Evolutionary conservation across 345 rosid species (phyloP), one percentile per base, ranked within the genome.

Genomic region (Pistacia vera): DNA sequence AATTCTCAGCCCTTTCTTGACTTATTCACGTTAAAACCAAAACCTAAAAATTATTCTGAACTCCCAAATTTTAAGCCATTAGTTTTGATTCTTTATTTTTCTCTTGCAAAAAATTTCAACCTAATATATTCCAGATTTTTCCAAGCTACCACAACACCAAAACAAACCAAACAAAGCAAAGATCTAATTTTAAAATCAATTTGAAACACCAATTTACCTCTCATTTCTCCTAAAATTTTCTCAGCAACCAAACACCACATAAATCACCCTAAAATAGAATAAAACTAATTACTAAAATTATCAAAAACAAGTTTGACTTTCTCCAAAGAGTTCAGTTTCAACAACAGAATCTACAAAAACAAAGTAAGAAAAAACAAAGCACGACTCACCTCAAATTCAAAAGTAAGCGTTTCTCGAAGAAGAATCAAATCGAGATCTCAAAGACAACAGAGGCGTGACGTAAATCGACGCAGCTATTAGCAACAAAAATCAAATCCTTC

Each of bases 401-500:
- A 41, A 1, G 8, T 8, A 41, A 41, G 46, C 46, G 46, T 41
- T 41, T 41, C 8, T 5, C 46, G 46, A 41, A 41, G 46, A 6
- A 41, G 8, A 41, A 41, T 41, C 46, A 46, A 77, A 36, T 30
- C 20, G 51, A 61, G 22, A 54, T 66, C 63, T 5, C 8, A 18
- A 48, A 8, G 8, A 41, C 46, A 10, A 30, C 12, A 25, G 14
- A 74, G 25, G 25, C 7, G n/a, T 22, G 38, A 25, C 48, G 28
- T 65, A 30, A 64, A 60, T 56, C 51, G 7, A 72, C 65, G 59
- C 54, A 62, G 17, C 79, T 48, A 22, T 68, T 48, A 64, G 62
- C 71, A 78, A 51, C 56, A 28, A 6, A 63, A 51, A 36, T 54
- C 70, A 63, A 71, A 57, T 46, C 57, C 73, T 70, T 78, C 79